Percentiles rank a stretch among this genome's conserved stretches.
phyloP scores from a whole-genome alignment of 257 asterid species.

The Capsicum chinense region DNA sequence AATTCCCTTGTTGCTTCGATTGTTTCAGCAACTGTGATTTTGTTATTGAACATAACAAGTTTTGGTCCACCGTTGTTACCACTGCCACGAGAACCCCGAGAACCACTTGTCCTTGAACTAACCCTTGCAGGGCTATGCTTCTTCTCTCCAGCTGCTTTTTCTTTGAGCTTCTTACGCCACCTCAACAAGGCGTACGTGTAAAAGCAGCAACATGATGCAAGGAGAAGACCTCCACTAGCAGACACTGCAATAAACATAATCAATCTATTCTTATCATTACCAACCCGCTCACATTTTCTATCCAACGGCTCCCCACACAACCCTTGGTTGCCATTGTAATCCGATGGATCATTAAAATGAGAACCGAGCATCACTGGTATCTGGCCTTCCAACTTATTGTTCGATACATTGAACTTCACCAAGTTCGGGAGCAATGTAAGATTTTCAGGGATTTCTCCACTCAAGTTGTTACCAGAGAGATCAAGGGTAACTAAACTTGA shows the following conservation, averaged over 20 bases:
- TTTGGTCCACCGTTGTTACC: conserved; percentile 63
- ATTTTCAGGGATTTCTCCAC: conserved; percentile 60
- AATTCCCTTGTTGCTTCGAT: conserved; percentile 71
- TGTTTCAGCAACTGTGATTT: conserved; percentile 71
- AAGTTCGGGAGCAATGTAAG: conserved; percentile 51
- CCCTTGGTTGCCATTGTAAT: conserved; percentile 53
- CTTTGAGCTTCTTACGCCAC: conserved; percentile 71
- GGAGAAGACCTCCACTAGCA: conserved; percentile 63
- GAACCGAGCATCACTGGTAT: conserved; percentile 57
- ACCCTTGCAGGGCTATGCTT: conserved; percentile 71
- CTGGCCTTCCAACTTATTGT: conserved; percentile 61
- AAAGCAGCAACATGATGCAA: conserved; percentile 69
- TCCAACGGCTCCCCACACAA: conserved; percentile 68
- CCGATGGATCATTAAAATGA: conserved; percentile 54
- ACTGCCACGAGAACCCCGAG: conserved; percentile 70
- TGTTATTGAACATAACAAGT: conserved; percentile 72
- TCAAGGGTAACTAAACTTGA: conserved; percentile 41
- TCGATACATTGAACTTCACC: conserved; percentile 58
- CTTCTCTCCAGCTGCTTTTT: conserved; percentile 51
- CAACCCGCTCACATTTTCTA: conserved; percentile 47
- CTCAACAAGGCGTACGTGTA: conserved; percentile 60
- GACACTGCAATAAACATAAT: conserved; percentile 66
- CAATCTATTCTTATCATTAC: conserved; percentile 48
- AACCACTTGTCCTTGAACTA: conserved; percentile 70
- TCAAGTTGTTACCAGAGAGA: conserved; percentile 50